Percentiles rank a stretch among this genome's conserved stretches.
Evolutionary conservation across 345 rosid genomes (phyloP).

Genomic region (Dovyalis caffra): DNA sequence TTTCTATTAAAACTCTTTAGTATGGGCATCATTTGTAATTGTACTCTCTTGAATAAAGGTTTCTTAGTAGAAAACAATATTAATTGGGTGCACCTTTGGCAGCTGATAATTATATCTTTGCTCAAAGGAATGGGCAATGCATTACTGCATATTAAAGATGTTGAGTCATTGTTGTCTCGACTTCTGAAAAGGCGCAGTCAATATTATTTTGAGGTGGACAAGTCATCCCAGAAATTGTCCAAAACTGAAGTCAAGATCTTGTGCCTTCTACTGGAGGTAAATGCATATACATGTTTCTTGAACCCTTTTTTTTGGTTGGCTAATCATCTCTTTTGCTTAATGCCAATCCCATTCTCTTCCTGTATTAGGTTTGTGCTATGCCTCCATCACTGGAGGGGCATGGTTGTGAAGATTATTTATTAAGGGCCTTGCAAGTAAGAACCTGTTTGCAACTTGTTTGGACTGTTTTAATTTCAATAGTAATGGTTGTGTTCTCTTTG

Average conservation of each 20-base stretch:
- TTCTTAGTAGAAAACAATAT: background rate
- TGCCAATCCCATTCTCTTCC: constrained; percentile 22
- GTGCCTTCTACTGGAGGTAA: constrained; percentile 88
- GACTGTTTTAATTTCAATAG: constrained; percentile 4
- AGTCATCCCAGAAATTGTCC: constrained; percentile 50
- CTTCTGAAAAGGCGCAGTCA: constrained; percentile 62
- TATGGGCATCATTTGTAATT: background rate
- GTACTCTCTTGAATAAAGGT: background rate
- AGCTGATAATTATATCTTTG: constrained; percentile 69
- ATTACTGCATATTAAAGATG: constrained; percentile 54
- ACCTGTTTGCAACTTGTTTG: constrained; percentile 12
- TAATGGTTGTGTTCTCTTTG: background rate
- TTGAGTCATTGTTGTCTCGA: constrained; percentile 48
- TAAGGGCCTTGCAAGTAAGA: constrained; percentile 69
- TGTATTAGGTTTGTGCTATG: constrained; percentile 57
- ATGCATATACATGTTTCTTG: constrained; percentile 4
- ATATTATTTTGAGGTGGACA: constrained; percentile 37
- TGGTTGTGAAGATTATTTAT: constrained; percentile 47
- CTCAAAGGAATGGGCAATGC: constrained; percentile 71
- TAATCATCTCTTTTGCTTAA: constrained; percentile 15
- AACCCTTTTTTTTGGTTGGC: background rate
- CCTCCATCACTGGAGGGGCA: constrained; percentile 34
- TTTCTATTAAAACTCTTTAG: background rate
- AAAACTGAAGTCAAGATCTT: constrained; percentile 59
- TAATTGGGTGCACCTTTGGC: constrained; percentile 35